Evolutionary conservation across 2,329 filamentous ascomycete species (phyloP), one percentile per base, ranked within the genome.

Genomic region (Pseudovirgaria hyperparasitica): DNA sequence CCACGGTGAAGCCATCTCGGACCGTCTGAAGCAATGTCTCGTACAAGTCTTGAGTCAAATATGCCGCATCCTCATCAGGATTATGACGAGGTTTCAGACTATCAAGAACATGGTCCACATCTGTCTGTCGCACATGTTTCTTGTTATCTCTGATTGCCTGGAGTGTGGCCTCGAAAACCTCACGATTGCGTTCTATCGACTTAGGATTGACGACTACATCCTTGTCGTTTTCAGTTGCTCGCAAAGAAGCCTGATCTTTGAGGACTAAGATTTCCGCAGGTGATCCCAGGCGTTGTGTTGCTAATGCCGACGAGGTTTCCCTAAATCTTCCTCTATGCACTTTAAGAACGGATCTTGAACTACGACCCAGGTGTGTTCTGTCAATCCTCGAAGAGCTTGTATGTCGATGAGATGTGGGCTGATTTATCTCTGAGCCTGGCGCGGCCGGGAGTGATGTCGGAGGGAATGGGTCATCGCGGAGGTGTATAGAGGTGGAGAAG

Each of bases 211-310:
- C n/a, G n/a, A n/a, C n/a, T n/a, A n/a, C n/a, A n/a, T n/a, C n/a
- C n/a, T n/a, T n/a, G n/a, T n/a, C n/a, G n/a, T n/a, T n/a, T n/a
- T n/a, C n/a, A n/a, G n/a, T n/a, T n/a, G n/a, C n/a, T n/a, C n/a
- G n/a, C n/a, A n/a, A n/a, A n/a, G n/a, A n/a, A n/a, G n/a, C n/a
- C n/a, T 45, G 31, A 29, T 53, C 50, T 23, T 38, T 39, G 13
- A 56, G 27, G 15, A 56, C 43, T 10, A 56, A 32, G 13, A 56
- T 48, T 8, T 52, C 43, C 18, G 52, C 42, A 28, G 50, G 44
- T 22, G 42, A 36, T 23, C 52, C 52, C 32, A 56, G 35, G 9
- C 39, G 38, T 35, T 45, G 46, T 9, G 49, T 30, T 2, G 32
- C 33, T 22, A 56, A 28, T 13, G 36, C 35, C 11, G 45, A 44